A percentile compares a stretch with the other conserved stretches of the same genome.
phyloP scores from a whole-genome alignment of 2,329 filamentous ascomycete species.

The Cercospora brassicicola region DNA sequence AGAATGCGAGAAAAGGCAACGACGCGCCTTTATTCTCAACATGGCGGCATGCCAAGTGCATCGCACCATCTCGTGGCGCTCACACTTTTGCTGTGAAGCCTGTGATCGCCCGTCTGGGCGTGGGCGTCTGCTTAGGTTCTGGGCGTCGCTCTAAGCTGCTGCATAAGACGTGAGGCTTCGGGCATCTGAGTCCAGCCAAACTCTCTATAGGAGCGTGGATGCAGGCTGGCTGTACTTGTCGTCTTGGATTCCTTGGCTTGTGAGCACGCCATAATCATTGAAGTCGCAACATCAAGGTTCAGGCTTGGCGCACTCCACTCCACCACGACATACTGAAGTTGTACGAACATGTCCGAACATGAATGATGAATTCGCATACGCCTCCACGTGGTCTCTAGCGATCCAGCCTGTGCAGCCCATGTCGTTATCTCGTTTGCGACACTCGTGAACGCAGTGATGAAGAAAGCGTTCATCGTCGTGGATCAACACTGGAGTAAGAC shows the following conservation, averaged over 20 bases:
- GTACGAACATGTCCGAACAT: not conserved
- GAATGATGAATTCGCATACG: not conserved
- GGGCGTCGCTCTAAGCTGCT: not conserved
- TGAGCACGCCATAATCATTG: not conserved
- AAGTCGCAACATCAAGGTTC: not conserved
- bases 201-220: not conserved
- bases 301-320: not conserved
- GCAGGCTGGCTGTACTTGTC: not conserved
- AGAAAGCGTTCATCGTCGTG: no score
- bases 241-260: not conserved
- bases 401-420: not conserved
- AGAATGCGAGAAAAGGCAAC: not conserved
- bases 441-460: no score
- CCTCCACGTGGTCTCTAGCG: not conserved
- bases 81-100: not conserved
- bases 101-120: not conserved
- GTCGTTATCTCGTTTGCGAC: not conserved
- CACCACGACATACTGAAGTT: not conserved
- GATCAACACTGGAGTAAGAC: no score
- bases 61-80: conserved; percentile 15
- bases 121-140: not conserved
- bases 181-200: not conserved
- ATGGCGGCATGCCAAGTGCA: conserved; percentile 9
- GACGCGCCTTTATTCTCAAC: not conserved
- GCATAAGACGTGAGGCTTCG: not conserved